phyloP scores from a whole-genome alignment of 106 monocot species.

The Apostasia ramifera region DNA sequence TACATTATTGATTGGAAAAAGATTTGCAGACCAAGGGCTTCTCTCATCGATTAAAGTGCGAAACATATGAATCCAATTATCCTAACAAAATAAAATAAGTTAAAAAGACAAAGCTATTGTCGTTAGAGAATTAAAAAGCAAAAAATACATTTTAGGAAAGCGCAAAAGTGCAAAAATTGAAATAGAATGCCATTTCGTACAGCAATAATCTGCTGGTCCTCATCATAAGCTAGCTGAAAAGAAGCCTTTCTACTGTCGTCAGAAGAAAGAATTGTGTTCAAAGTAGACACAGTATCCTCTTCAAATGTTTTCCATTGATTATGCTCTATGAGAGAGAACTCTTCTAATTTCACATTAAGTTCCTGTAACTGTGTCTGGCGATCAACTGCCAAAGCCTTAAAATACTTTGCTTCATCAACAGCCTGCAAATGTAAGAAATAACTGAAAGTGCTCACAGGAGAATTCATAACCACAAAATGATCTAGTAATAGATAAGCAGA shows the following conservation, averaged over 20 bases:
- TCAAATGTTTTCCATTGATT: conserved; percentile 60
- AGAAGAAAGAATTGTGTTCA: conserved; percentile 52
- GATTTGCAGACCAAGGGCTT: conserved; percentile 91
- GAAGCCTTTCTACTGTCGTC: conserved; percentile 63
- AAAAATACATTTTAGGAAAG: background rate
- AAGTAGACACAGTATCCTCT: conserved; percentile 52
- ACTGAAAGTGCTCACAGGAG: background rate
- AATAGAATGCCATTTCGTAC: conserved; percentile 29
- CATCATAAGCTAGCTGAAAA: conserved; percentile 77
- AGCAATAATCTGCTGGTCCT: conserved; percentile 90
- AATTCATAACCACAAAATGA: background rate
- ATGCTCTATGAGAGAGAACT: conserved; percentile 28
- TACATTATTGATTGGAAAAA: conserved; percentile 60
- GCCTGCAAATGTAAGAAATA: conserved; percentile 30
- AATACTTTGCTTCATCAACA: conserved; percentile 68
- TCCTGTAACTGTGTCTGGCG: conserved; percentile 71
- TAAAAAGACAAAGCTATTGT: too few species aligned
- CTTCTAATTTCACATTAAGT: conserved; percentile 56
- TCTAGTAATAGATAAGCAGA: background rate
- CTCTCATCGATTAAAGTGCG: conserved; percentile 89
- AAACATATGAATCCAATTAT: conserved; percentile 88
- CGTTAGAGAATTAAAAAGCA: background rate
- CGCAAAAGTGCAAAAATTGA: too few species aligned
- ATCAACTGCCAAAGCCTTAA: conserved; percentile 53
- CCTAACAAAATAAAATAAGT: conserved; percentile 26